phyloP scores from a whole-genome alignment of 129 eudicot genomes.

The Chrysanthemum lavandulifolium region DNA sequence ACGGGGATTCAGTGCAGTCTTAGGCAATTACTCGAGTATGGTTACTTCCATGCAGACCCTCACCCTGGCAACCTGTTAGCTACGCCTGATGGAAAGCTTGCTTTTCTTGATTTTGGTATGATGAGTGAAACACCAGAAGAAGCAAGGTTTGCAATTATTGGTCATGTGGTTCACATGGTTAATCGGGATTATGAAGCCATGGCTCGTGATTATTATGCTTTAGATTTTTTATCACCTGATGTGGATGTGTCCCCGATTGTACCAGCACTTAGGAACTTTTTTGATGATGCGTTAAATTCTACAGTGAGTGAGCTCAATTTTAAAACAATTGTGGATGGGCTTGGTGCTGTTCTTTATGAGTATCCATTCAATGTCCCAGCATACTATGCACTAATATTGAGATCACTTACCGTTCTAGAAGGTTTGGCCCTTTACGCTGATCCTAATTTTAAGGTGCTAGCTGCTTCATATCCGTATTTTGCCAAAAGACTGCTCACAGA shows the following conservation, averaged over 20 bases:
- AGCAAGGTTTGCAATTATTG: slow-evolving; percentile 93
- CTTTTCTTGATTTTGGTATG: slow-evolving; percentile 97
- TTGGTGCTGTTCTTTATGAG: slow-evolving; percentile 84
- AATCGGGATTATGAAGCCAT: slow-evolving; percentile 98
- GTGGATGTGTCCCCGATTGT: slow-evolving; percentile 93
- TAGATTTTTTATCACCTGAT: slow-evolving; percentile 83
- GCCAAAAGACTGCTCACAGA: slow-evolving; percentile 95
- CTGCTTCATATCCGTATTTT: slow-evolving; percentile 98
- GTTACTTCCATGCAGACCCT: slow-evolving; percentile 98
- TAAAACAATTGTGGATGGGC: slow-evolving; percentile 89
- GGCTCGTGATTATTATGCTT: slow-evolving; percentile 94
- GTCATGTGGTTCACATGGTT: slow-evolving; percentile 98
- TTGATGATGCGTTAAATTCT: slow-evolving; percentile 84
- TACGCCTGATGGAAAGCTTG: slow-evolving; percentile 95
- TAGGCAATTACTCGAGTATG: slow-evolving; percentile 91
- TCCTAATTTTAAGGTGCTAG: slow-evolving; percentile 93
- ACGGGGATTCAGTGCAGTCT: slow-evolving; percentile 94
- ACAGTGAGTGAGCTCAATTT: slow-evolving; percentile 97
- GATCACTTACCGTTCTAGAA: slow-evolving; percentile 98
- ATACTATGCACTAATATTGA: slow-evolving; percentile 87
- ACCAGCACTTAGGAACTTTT: slow-evolving; percentile 83
- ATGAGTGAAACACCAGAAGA: slow-evolving; percentile 98
- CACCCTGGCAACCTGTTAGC: slow-evolving; percentile 97
- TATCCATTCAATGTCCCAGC: slow-evolving; percentile 95
- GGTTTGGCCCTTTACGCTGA: slow-evolving; percentile 93